Percentiles rank a stretch among this genome's conserved stretches.
phyloP scores from a whole-genome alignment of 2,329 filamentous ascomycete species.

The Penicillium sp. region DNA sequence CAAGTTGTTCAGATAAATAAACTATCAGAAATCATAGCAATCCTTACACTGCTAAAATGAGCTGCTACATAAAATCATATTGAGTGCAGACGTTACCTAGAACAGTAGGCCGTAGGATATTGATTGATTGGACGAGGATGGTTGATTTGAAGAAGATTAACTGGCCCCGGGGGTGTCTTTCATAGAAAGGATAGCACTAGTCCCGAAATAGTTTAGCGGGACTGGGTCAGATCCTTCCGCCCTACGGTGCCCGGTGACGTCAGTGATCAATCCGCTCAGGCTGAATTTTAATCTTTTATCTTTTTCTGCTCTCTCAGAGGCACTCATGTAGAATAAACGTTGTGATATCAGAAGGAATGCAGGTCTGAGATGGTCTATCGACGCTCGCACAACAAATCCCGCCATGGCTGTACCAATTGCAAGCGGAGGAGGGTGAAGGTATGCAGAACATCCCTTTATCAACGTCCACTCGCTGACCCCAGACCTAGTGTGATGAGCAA shows the following conservation, averaged over 20 bases:
- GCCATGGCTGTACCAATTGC: not conserved
- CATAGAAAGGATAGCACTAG: not conserved
- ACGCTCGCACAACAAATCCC: not conserved
- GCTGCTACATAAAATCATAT: no score
- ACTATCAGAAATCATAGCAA: no score
- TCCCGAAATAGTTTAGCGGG: not conserved
- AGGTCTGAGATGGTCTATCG: not conserved
- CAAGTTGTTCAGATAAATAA: no score
- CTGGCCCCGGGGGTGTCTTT: no score
- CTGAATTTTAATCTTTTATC: not conserved
- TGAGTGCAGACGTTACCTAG: no score
- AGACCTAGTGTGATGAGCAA: not conserved
- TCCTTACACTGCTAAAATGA: no score
- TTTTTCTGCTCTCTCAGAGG: not conserved
- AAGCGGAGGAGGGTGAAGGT: not conserved
- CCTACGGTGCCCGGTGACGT: not conserved
- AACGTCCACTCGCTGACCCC: not conserved
- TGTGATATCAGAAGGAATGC: not conserved
- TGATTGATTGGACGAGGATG: no score
- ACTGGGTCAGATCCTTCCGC: not conserved
- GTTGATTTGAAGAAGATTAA: no score
- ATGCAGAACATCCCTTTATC: no score
- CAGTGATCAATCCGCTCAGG: not conserved
- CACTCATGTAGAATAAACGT: not conserved
- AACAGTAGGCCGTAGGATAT: no score